These are phyloP conservation scores for Barbatosphaeria neglecta DNA, from an alignment of 495 filamentous ascomycete species.

Conservation along the genomic window DNA sequence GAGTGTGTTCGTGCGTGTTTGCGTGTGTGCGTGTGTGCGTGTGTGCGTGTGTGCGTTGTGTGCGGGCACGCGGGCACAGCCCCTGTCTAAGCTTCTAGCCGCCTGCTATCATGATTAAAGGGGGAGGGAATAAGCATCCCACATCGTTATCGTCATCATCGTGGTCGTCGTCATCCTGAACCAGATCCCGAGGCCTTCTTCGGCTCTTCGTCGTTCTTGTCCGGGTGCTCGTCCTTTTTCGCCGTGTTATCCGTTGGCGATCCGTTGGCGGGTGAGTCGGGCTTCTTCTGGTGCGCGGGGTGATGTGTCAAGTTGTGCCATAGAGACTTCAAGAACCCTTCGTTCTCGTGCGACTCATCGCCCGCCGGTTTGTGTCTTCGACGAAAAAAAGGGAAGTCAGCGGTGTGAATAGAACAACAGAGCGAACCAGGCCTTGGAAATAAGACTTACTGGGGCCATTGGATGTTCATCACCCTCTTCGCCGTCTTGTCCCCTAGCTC, in stretches of 20 bases:
- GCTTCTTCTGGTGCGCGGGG: slow-evolving; percentile 37
- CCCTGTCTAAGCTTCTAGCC: slow-evolving; percentile 1
- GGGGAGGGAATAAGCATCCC: too few species aligned
- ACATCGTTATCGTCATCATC: neutral
- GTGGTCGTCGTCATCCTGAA: slow-evolving; percentile 13
- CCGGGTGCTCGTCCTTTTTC: slow-evolving; percentile 7
- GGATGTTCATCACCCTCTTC: slow-evolving; percentile 71
- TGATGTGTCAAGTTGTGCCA: slow-evolving; percentile 84
- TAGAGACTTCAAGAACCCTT: slow-evolving; percentile 77
- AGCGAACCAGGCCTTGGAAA: neutral
- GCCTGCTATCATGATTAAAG: neutral
- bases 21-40: too few species aligned
- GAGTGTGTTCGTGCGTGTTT: neutral
- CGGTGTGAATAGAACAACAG: neutral
- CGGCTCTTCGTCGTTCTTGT: slow-evolving; percentile 30
- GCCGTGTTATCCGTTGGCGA: slow-evolving; percentile 16
- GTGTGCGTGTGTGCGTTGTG: too few species aligned
- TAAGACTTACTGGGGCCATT: slow-evolving; percentile 20
- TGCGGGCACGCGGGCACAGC: neutral
- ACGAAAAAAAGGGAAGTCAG: too few species aligned
- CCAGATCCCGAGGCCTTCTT: slow-evolving; percentile 51
- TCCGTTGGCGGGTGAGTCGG: slow-evolving; percentile 1
- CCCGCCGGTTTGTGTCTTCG: neutral
- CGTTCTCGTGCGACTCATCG: slow-evolving; percentile 48
- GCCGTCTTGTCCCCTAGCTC: slow-evolving; percentile 86